Evolutionary conservation across 805 yeast species (phyloP).

Genomic region (Nakazawaea molendinolei): DNA sequence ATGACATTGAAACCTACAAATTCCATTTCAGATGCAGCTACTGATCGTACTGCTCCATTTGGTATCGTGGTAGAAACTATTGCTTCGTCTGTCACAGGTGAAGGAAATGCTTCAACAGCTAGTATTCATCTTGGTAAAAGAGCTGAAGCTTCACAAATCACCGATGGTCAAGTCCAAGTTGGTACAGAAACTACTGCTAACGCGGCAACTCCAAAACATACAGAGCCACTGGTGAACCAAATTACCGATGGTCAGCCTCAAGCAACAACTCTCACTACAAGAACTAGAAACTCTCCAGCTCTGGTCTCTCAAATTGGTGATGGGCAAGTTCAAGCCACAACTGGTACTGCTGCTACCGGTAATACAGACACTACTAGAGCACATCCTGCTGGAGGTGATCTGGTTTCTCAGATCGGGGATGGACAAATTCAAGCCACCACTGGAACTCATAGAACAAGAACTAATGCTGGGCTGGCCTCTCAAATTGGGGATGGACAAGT

Average conservation of each 20-base stretch:
- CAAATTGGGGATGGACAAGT: constrained; percentile 42
- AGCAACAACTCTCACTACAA: constrained; percentile 27
- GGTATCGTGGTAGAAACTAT: constrained; percentile 57
- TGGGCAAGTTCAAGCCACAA: constrained; percentile 52
- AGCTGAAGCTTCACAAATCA: constrained; percentile 31
- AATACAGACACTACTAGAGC: constrained; percentile 25
- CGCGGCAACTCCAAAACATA: constrained; percentile 24
- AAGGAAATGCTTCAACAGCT: constrained; percentile 18
- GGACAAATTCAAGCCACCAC: constrained; percentile 30
- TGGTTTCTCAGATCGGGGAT: constrained; percentile 32
- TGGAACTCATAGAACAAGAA: constrained; percentile 36
- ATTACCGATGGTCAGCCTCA: constrained; percentile 60
- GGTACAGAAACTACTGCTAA: constrained; percentile 27
- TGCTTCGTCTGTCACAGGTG: constrained; percentile 5
- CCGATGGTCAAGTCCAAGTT: constrained; percentile 42
- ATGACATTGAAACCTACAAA: constrained; percentile 59
- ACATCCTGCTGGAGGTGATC: constrained; percentile 17
- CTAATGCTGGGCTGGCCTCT: constrained; percentile 25
- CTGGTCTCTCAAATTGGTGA: constrained; percentile 52
- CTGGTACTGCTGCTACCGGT: constrained; percentile 18
- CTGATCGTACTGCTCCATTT: constrained; percentile 48
- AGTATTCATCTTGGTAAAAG: constrained; percentile 21
- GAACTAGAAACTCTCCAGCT: no score
- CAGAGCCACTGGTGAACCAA: constrained; percentile 35
- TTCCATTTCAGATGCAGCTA: constrained; percentile 50